These are phyloP conservation scores for Skeletonema marinoi DNA, from an alignment of 108 stramenopile genomes.

Conservation along the genomic window DNA sequence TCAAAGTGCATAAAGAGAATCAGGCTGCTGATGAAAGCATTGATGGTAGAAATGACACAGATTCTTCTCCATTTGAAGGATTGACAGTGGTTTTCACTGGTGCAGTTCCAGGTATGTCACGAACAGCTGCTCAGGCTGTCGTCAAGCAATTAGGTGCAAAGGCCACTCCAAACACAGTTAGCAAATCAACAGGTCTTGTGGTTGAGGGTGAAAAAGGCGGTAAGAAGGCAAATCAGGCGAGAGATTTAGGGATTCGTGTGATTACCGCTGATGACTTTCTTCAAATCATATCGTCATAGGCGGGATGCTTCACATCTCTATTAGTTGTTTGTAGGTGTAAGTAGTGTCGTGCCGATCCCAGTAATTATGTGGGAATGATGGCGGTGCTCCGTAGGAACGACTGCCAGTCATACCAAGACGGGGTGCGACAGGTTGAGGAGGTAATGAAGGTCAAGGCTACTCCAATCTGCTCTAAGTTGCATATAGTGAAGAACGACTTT, in stretches of 20 bases:
- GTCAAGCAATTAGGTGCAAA: slow-evolving; percentile 70
- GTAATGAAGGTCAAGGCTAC: neutral
- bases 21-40: neutral
- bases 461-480: neutral
- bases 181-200: slow-evolving; percentile 76
- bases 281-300: slow-evolving; percentile 17
- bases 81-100: slow-evolving; percentile 84
- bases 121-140: slow-evolving; percentile 54
- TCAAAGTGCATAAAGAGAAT: slow-evolving; percentile 45
- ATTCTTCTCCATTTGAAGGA: slow-evolving; percentile 51
- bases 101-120: slow-evolving; percentile 57
- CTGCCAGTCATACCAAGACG: neutral
- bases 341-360: no score
- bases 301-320: no score
- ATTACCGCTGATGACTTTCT: slow-evolving; percentile 69
- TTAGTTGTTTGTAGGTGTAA: no score
- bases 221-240: slow-evolving; percentile 66
- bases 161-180: slow-evolving; percentile 68
- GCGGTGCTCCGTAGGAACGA: no score
- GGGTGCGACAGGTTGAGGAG: neutral
- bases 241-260: slow-evolving; percentile 59
- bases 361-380: no score
- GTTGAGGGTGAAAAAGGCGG: slow-evolving; percentile 82
- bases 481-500: neutral
- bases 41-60: neutral